phyloP scores from a whole-genome alignment of 257 asterid genomes.

The Solanum chaucha region DNA sequence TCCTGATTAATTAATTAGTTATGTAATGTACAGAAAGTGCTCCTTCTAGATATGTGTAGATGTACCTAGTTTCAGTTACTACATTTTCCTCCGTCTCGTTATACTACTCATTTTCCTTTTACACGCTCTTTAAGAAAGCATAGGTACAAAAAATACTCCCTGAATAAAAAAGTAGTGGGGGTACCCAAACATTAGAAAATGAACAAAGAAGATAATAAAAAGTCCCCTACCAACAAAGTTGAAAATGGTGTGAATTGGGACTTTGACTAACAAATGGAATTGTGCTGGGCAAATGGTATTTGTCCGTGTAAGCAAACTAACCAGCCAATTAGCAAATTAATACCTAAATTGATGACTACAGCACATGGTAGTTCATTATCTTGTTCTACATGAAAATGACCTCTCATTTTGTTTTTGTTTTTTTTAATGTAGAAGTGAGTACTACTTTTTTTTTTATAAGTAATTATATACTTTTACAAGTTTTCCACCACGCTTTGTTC shows the following conservation, averaged over 20 bases:
- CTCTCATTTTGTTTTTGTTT: background rate
- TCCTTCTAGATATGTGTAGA: background rate
- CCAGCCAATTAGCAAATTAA: background rate
- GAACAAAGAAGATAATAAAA: background rate
- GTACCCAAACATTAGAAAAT: background rate
- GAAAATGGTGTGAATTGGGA: background rate
- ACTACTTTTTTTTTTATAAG: background rate
- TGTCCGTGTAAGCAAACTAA: background rate
- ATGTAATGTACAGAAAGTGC: background rate
- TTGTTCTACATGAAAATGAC: background rate
- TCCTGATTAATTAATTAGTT: background rate
- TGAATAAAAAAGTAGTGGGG: too few species aligned
- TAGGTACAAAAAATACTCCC: too few species aligned
- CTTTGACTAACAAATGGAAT: background rate
- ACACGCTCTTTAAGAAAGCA: too few species aligned
- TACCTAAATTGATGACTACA: background rate
- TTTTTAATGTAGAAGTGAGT: background rate
- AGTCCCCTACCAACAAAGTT: background rate
- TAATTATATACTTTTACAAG: background rate
- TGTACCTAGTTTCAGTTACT: background rate
- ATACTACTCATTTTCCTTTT: too few species aligned
- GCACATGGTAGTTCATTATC: background rate
- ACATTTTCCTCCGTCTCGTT: background rate
- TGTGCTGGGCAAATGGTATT: background rate
- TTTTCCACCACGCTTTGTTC: background rate